Conservation (phyloP, 176 grass and related monocot genomes). For the Aegilops sharonensis region DNA sequence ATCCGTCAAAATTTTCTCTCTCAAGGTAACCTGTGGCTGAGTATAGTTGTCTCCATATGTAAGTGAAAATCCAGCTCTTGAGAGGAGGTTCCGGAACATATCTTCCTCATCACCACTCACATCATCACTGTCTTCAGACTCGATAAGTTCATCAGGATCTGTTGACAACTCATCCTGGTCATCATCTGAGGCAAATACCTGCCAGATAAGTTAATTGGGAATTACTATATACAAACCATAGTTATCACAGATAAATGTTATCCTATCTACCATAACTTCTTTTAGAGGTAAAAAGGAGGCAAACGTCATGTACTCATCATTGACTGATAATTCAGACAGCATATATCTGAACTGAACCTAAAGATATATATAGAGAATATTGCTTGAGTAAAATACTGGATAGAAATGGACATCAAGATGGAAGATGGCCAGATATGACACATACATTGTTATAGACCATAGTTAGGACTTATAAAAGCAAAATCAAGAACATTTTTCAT, state of each 20-base stretch:
- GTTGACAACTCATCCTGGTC: constrained; percentile 88
- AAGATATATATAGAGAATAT: neutral
- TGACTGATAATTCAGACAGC: constrained; percentile 1
- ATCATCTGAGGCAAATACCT: constrained; percentile 95
- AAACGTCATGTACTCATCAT: constrained; percentile 8
- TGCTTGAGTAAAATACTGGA: constrained; percentile 26
- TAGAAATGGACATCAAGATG: constrained; percentile 1
- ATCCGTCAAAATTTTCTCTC: constrained; percentile 80
- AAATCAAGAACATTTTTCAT: neutral
- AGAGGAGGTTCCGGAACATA: constrained; percentile 72
- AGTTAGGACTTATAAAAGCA: neutral
- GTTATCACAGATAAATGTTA: constrained; percentile 12
- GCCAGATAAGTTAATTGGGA: constrained; percentile 34
- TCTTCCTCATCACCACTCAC: constrained; percentile 79
- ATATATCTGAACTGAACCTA: constrained; percentile 13
- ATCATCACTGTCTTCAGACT: constrained; percentile 72
- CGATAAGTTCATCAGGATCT: constrained; percentile 72
- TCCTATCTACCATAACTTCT: constrained; percentile 11
- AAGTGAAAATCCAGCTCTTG: constrained; percentile 81
- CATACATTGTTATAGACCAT: neutral
- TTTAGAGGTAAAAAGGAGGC: constrained; percentile 13
- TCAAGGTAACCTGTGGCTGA: constrained; percentile 68
- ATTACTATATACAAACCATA: constrained; percentile 25
- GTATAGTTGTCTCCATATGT: constrained; percentile 65
- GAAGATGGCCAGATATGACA: neutral